These are phyloP conservation scores for Lachancea sp. DNA, from an alignment of 805 yeast genomes.

Conservation along the genomic window DNA sequence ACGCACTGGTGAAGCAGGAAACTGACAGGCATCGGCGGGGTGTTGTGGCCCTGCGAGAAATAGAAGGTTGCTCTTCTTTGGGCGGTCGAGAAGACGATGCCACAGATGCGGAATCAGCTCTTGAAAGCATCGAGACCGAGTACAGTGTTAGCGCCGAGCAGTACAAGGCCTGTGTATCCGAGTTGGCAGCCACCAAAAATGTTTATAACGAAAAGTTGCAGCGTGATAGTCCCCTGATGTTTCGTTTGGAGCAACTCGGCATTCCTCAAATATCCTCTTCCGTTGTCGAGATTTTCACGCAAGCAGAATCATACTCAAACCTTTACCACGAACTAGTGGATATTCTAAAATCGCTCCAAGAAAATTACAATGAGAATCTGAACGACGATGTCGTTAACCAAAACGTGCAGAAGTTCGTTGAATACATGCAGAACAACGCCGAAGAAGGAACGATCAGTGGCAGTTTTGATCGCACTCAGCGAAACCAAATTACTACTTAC, in stretches of 20 bases:
- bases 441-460: slow-evolving; percentile 19
- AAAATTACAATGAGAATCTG: slow-evolving; percentile 72
- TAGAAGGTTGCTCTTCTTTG: slow-evolving; percentile 12
- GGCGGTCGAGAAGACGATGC: slow-evolving; percentile 10
- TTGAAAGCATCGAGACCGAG: slow-evolving; percentile 5
- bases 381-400: slow-evolving; percentile 82
- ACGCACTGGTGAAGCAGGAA: slow-evolving; percentile 37
- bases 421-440: slow-evolving; percentile 28
- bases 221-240: slow-evolving; percentile 20
- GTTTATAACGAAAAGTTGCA: slow-evolving; percentile 17
- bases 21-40: slow-evolving; percentile 50
- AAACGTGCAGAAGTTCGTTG: slow-evolving; percentile 50
- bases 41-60: slow-evolving; percentile 34
- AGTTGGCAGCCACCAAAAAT: slow-evolving; percentile 17
- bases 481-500: slow-evolving; percentile 21
- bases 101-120: slow-evolving; percentile 12
- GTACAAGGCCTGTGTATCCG: slow-evolving; percentile 15
- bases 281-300: slow-evolving; percentile 12
- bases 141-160: slow-evolving; percentile 7
- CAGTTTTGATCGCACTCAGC: slow-evolving; percentile 18
- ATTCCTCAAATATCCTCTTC: slow-evolving; percentile 10
- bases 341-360: slow-evolving; percentile 43
- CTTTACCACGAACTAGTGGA: slow-evolving; percentile 20
- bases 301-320: slow-evolving; percentile 17
- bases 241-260: slow-evolving; percentile 18